Evolutionary conservation across 768 basidiomycete species (phyloP).

Genomic region (Terana coerulea): DNA sequence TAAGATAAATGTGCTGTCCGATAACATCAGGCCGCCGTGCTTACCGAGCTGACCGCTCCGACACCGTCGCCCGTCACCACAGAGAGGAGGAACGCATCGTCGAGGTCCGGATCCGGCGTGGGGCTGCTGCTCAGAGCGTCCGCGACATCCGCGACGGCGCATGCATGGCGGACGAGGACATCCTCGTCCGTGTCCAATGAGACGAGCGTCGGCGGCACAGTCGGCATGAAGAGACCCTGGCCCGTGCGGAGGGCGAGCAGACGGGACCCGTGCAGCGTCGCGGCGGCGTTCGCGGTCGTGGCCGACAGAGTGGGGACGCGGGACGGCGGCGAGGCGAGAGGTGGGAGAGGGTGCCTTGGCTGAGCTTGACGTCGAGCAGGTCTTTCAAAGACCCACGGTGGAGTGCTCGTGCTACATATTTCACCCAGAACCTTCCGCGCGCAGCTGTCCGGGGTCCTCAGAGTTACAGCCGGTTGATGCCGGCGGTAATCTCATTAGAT

Average conservation of each 20-base stretch:
- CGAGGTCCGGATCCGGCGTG: conserved; percentile 27
- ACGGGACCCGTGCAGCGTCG: neutral
- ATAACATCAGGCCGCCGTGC: conserved; percentile 4
- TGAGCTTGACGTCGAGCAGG: neutral
- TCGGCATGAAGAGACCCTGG: conserved; percentile 18
- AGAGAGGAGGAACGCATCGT: conserved; percentile 23
- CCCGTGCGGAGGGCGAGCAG: neutral
- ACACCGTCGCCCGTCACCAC: conserved; percentile 19
- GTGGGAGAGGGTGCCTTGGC: neutral
- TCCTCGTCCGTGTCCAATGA: conserved; percentile 8
- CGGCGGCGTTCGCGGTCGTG: neutral
- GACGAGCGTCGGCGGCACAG: conserved; percentile 20
- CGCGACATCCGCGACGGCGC: conserved; percentile 6
- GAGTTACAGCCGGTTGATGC: too few species aligned
- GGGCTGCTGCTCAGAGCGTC: conserved; percentile 17
- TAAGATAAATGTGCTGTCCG: too few species aligned
- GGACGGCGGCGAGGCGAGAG: neutral
- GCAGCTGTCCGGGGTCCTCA: too few species aligned
- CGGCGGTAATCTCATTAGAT: too few species aligned
- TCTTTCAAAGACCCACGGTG: neutral
- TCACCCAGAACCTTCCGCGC: neutral
- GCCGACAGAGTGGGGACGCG: conserved; percentile 1
- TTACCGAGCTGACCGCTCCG: conserved; percentile 17
- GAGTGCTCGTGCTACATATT: neutral
- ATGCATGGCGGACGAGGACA: neutral